Evolutionary conservation across 495 filamentous ascomycete genomes (phyloP), one percentile per base, ranked within the genome.

Genomic region (Paragyromitra xinjiangensis): DNA sequence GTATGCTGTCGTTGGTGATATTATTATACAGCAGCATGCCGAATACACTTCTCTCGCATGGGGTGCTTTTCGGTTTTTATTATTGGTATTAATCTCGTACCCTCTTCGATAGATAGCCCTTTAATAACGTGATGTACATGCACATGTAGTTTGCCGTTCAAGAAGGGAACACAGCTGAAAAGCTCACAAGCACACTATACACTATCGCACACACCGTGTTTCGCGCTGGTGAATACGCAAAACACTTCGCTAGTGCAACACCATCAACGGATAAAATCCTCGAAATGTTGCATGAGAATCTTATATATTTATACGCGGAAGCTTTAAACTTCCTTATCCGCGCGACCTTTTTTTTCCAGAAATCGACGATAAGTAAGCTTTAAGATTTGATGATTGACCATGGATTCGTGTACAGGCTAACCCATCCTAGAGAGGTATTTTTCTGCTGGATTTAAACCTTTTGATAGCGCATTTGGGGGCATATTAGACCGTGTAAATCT

Each of bases 31-130:
- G 48, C 82, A 83, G 22, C 76, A 81, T 59, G 69, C 81, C 2
- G 76, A 83, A 40, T 83, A 83, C 66, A 78, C 75, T 7, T 62
- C 80, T n/a, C 29, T 82, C 8, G 82, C 77, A 19, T 83, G 82
- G 80, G 82, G 82, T 6, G 40, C 82, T 22, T 53, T 83, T 44
- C 80, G 82, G 29, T 77, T 83, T 16, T n/a, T 83, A 14, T 77
- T 83, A 45, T 37, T 73, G 29, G 82, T 82, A 71, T 9, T n/a
- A 59, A 63, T 63, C 16, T 63, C 24, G 19, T 61, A 29, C 8
- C 14, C 34, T 63, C 24, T 19, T 29, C 5, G 34, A 40, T 63
- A 12, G 37, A 63, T 42, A 5, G 1, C 44, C 39, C 1, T 8
- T n/a, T 44, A 12, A 14, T 40, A 53, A 12, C n/a, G 56, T 56